Evolutionary conservation across 495 filamentous ascomycete genomes (phyloP), one percentile per base, ranked within the genome.

Genomic region (Xylaria telfairii): DNA sequence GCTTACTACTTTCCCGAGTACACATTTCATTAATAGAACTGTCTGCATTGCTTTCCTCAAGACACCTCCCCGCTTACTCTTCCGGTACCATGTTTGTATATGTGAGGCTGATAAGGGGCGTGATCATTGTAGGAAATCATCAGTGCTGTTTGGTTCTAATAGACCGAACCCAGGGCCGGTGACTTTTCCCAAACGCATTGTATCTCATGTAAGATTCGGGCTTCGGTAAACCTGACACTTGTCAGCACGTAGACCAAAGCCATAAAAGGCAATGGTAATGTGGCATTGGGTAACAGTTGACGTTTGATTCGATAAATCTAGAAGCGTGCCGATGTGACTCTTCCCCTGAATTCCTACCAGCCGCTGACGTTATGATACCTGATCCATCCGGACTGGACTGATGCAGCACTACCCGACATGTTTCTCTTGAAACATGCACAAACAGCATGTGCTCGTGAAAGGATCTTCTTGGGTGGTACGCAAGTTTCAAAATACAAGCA

Each of bases 401-500:
- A 57, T 19, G 54, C 34, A 57, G n/a, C 26, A 28, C 17, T n/a
- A 4, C 56, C 32, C 37, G 54, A 59, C 56, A 5, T 17, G 28
- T 32, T 24, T 6, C 15, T 6, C 8, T 5, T 41, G 46, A 72
- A 75, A 64, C 41, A 46, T 32, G 26, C 2, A 47, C 17, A 64
- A 26, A 26, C 39, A 30, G 10, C 13, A 4, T 7, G 41, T 47
- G 8, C 41, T 10, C 32, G 1, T 30, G 44, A n/a, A 54, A 66
- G 42, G 12, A 15, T 17, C 21, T 24, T 17, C 21, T 24, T 21
- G 9, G n/a, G 28, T 24, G 28, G 51, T 12, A 26, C n/a, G n/a
- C 6, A 24, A 28, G 28, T 49, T 49, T 34, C 4, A 32, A 41
- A 47, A 28, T 10, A 41, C 12, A 19, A 32, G 34, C 17, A 28